Percentiles rank a stretch among this genome's conserved stretches.
These are phyloP conservation scores for Globisporangium rhizosaccharum DNA, from an alignment of 352 stramenopile genomes.

Conservation along the genomic window DNA sequence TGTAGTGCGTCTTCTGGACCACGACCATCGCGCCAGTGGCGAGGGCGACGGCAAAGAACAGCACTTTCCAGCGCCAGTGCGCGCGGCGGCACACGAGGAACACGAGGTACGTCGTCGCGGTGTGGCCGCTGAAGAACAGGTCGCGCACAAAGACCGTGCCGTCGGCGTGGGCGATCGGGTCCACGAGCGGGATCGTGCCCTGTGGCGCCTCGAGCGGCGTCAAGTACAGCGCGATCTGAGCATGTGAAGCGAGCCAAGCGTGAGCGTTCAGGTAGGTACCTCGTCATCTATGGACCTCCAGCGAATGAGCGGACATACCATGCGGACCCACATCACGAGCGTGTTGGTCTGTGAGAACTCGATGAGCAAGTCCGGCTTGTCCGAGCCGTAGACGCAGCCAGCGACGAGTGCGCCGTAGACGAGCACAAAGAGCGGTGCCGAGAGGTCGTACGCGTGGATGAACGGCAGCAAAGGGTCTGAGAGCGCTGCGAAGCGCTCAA, in stretches of 20 bases:
- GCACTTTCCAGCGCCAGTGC: conserved; percentile 19
- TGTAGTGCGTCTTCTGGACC: conserved; percentile 32
- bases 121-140: conserved; percentile 38
- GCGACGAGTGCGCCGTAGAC: conserved; percentile 25
- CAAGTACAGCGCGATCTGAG: conserved; percentile 24
- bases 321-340: conserved; percentile 29
- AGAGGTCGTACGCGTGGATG: conserved; percentile 23
- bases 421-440: conserved; percentile 20
- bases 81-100: conserved; percentile 24
- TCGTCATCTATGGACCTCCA: neutral
- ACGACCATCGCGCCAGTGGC: conserved; percentile 23
- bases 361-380: conserved; percentile 29
- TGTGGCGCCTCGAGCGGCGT: conserved; percentile 23
- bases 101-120: conserved; percentile 21
- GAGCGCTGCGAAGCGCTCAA: conserved; percentile 19
- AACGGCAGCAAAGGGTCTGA: conserved; percentile 24
- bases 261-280: neutral
- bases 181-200: conserved; percentile 22
- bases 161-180: conserved; percentile 23
- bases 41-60: conserved; percentile 19
- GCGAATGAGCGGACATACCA: conserved; percentile 10
- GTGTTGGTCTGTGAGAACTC: conserved; percentile 27
- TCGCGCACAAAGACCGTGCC: conserved; percentile 24
- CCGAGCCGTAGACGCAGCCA: conserved; percentile 20
- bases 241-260: neutral